Percentiles rank a stretch among this genome's conserved stretches.
Evolutionary conservation across 1,284 basidiomycete genomes (phyloP).

Genomic region (Leccinum fuscescens): DNA sequence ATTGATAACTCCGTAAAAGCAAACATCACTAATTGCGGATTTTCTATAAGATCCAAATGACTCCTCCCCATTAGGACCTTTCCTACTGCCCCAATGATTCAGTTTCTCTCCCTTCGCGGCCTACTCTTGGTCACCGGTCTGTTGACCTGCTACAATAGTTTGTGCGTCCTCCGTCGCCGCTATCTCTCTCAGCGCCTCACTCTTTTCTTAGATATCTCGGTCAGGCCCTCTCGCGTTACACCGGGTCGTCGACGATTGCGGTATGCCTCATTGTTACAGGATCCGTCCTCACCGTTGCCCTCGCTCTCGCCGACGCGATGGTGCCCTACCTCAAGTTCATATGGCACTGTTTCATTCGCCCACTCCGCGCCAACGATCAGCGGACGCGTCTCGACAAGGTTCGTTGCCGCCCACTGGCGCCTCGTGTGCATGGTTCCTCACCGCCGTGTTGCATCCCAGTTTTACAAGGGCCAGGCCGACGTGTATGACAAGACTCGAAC

Average conservation of each 20-base stretch:
- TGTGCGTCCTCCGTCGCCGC: constrained; percentile 7
- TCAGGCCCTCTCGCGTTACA: constrained; percentile 26
- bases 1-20: background rate
- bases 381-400: constrained; percentile 45
- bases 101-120: constrained; percentile 12
- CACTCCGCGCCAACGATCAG: constrained; percentile 40
- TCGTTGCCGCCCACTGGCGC: background rate
- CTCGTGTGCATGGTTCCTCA: background rate
- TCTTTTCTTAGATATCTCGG: constrained; percentile 15
- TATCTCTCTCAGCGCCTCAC: background rate
- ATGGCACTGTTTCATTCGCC: constrained; percentile 49
- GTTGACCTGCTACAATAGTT: constrained; percentile 18
- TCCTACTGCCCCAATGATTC: background rate
- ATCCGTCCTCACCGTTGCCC: constrained; percentile 21
- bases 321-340: constrained; percentile 44
- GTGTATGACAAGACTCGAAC: constrained; percentile 68
- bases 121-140: constrained; percentile 21
- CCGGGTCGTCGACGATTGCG: constrained; percentile 23
- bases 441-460: constrained; percentile 32
- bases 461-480: constrained; percentile 69
- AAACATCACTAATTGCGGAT: background rate
- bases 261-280: constrained; percentile 29
- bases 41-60: constrained; percentile 17
- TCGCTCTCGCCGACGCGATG: constrained; percentile 29
- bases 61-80: background rate